A percentile compares a stretch with the other conserved stretches of the same genome.
Conservation (phyloP, 306 rosid species). For the Quercus dentata region DNA sequence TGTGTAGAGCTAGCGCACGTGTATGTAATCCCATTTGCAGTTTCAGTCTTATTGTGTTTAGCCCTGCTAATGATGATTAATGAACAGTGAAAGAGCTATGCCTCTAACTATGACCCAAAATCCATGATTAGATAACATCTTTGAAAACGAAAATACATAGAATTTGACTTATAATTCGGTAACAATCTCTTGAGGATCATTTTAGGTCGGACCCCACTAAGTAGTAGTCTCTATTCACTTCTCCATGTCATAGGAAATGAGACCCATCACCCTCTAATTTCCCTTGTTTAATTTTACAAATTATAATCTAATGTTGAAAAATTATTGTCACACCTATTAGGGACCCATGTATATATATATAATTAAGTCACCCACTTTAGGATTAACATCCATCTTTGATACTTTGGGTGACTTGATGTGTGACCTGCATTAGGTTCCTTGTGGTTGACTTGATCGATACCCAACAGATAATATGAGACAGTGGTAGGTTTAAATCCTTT, state of each 20-base stretch:
- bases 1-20: constrained; percentile 42
- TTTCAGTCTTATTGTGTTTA: constrained; percentile 7
- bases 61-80: constrained; percentile 9
- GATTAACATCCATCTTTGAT: constrained; percentile 27
- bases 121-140: constrained; percentile 36
- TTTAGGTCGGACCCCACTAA: constrained; percentile 57
- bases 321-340: constrained; percentile 24
- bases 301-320: constrained; percentile 13
- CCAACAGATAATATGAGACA: constrained; percentile 23
- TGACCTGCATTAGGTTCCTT: constrained; percentile 18
- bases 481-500: constrained; percentile 5
- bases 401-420: constrained; percentile 15
- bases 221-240: constrained; percentile 30
- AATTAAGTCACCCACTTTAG: constrained; percentile 31
- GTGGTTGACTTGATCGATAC: constrained; percentile 13
- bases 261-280: constrained; percentile 14
- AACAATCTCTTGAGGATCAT: constrained; percentile 36
- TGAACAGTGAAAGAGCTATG: constrained; percentile 38
- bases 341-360: constrained; percentile 8
- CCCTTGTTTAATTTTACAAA: constrained; percentile 1
- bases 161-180: constrained; percentile 33
- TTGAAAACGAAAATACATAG: constrained; percentile 41
- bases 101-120: constrained; percentile 37
- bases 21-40: constrained; percentile 39
- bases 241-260: constrained; percentile 33